Evolutionary conservation across 208 protist species (phyloP).

Genomic region (Acanthamoeba castellanii): DNA sequence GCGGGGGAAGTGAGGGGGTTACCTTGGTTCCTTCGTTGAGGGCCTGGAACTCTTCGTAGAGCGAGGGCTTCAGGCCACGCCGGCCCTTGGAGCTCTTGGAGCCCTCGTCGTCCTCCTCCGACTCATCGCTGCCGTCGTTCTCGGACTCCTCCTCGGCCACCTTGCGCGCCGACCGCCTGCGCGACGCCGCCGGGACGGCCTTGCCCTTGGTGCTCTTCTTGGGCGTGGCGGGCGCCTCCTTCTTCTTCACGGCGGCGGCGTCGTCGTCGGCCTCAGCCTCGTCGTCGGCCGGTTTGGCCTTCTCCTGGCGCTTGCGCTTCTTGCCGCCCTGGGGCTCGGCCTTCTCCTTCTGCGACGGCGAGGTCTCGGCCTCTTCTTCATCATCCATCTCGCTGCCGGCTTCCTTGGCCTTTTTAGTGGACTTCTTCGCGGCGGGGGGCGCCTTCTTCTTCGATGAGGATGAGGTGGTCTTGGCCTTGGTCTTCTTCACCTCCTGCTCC

Average conservation of each 20-base stretch:
- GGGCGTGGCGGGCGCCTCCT: not conserved
- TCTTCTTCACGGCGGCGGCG: not conserved
- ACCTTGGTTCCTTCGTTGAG: slow-evolving; percentile 29
- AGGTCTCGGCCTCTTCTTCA: not conserved
- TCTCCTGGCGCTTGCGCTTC: slow-evolving; percentile 40
- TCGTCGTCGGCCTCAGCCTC: not conserved
- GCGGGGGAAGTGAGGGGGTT: not conserved
- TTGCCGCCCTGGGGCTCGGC: not conserved
- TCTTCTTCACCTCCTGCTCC: not conserved
- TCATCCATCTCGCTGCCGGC: not conserved
- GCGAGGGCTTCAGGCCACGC: not conserved
- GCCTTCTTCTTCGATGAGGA: not conserved
- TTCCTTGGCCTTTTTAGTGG: not conserved
- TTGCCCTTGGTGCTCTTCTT: not conserved
- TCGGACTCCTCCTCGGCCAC: not conserved
- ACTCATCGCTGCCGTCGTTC: not conserved
- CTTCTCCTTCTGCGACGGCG: not conserved
- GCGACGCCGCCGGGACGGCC: too few relatives aligned
- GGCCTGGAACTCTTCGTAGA: slow-evolving; percentile 31
- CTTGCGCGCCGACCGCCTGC: not conserved
- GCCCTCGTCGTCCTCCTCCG: not conserved
- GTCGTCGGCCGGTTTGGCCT: not conserved
- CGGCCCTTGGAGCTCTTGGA: not conserved
- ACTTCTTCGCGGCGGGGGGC: not conserved
- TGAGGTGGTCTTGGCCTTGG: not conserved